Evolutionary conservation across 208 protist genomes (phyloP).

Genomic region (Vickermania ingenoplastis): DNA sequence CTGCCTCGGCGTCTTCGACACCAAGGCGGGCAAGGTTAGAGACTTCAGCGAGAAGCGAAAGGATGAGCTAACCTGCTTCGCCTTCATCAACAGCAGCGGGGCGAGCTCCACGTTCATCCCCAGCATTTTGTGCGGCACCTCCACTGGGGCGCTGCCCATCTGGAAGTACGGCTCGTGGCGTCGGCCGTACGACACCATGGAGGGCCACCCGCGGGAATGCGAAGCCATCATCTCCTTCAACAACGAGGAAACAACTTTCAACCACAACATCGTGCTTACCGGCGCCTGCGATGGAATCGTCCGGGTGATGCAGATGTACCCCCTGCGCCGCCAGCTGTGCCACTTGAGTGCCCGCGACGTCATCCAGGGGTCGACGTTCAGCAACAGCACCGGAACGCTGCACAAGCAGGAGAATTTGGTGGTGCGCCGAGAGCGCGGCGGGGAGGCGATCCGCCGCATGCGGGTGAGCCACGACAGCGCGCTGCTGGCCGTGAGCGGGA

Average conservation of each 20-base stretch:
- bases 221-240: constrained; percentile 82
- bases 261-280: constrained; percentile 84
- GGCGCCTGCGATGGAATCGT: constrained; percentile 82
- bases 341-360: constrained; percentile 83
- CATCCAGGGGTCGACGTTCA: constrained; percentile 36
- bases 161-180: constrained; percentile 89
- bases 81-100: constrained; percentile 81
- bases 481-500: constrained; percentile 67
- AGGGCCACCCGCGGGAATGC: constrained; percentile 73
- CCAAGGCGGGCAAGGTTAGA: constrained; percentile 54
- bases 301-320: constrained; percentile 84
- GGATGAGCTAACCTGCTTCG: constrained; percentile 83
- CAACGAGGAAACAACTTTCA: constrained; percentile 68
- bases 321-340: constrained; percentile 73
- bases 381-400: constrained; percentile 6
- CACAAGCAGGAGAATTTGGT: constrained; percentile 29
- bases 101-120: constrained; percentile 64
- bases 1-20: constrained; percentile 73
- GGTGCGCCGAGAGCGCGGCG: constrained; percentile 34
- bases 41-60: constrained; percentile 81
- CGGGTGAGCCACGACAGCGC: constrained; percentile 56
- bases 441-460: constrained; percentile 73
- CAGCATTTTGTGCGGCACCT: constrained; percentile 81
- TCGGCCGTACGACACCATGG: constrained; percentile 72
- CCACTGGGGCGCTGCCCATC: constrained; percentile 58